These are phyloP conservation scores for Corynascus novoguineensis DNA, from an alignment of 495 filamentous ascomycete genomes.

Conservation along the genomic window DNA sequence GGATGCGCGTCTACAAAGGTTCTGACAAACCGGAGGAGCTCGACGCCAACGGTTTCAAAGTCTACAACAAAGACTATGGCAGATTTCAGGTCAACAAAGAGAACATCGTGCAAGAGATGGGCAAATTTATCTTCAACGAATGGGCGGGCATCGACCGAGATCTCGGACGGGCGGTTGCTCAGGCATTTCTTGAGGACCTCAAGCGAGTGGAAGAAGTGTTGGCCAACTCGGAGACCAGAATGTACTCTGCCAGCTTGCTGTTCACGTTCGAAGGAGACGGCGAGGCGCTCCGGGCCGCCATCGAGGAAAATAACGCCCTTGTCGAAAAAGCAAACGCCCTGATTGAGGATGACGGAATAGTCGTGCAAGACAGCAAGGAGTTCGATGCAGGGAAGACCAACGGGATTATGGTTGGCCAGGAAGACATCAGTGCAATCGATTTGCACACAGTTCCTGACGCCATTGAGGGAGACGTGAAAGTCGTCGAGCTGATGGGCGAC, in stretches of 20 bases:
- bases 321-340: slow-evolving; percentile 35
- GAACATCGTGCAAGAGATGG: slow-evolving; percentile 70
- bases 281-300: slow-evolving; percentile 56
- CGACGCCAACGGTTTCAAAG: slow-evolving; percentile 52
- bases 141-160: slow-evolving; percentile 53
- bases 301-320: slow-evolving; percentile 54
- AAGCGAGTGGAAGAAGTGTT: slow-evolving; percentile 57
- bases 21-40: slow-evolving; percentile 42
- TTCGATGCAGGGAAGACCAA: slow-evolving; percentile 6
- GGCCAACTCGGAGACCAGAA: slow-evolving; percentile 74
- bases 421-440: slow-evolving; percentile 15
- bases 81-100: slow-evolving; percentile 58
- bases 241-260: slow-evolving; percentile 88
- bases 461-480: slow-evolving; percentile 22
- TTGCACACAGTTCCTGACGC: neutral
- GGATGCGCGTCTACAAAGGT: slow-evolving; percentile 88
- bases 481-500: slow-evolving; percentile 20
- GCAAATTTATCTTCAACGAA: slow-evolving; percentile 64
- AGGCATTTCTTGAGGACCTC: slow-evolving; percentile 63
- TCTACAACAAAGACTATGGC: slow-evolving; percentile 87
- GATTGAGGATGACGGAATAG: slow-evolving; percentile 54
- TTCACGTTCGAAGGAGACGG: slow-evolving; percentile 91
- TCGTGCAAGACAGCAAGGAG: neutral
- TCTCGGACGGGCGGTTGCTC: slow-evolving; percentile 51
- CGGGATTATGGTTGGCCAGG: slow-evolving; percentile 24